These are phyloP conservation scores for Russula sp. DNA, from an alignment of 768 basidiomycete species.

Conservation along the genomic window DNA sequence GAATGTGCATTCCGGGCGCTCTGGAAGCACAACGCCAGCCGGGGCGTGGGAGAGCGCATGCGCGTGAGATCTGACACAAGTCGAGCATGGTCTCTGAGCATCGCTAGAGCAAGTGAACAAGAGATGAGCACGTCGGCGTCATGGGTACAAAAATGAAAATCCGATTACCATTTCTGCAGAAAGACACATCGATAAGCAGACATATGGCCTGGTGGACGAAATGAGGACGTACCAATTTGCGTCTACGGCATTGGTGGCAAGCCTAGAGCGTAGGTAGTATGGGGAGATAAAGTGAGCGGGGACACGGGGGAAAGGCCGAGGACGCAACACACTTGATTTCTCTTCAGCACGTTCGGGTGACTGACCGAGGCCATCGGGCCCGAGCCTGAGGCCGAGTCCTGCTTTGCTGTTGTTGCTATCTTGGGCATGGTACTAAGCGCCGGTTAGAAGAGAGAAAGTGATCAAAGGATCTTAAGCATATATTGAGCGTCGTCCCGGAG, in stretches of 20 bases:
- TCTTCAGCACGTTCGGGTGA: constrained; percentile 25
- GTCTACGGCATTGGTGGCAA: constrained; percentile 58
- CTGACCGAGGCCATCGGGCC: constrained; percentile 19
- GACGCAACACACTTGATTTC: constrained; percentile 31
- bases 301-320: neutral
- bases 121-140: neutral
- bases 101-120: constrained; percentile 40
- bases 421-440: constrained; percentile 19
- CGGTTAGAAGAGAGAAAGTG: neutral
- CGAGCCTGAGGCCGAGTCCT: constrained; percentile 21
- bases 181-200: neutral
- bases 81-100: constrained; percentile 70
- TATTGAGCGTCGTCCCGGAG: constrained; percentile 1
- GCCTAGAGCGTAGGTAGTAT: constrained; percentile 26
- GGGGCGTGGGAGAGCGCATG: constrained; percentile 60
- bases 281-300: neutral
- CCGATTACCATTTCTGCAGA: constrained; percentile 28
- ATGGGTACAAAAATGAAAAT: neutral
- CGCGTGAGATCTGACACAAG: constrained; percentile 68
- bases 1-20: constrained; percentile 66
- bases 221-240: constrained; percentile 55
- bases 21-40: constrained; percentile 47
- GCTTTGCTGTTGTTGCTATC: constrained; percentile 9
- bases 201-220: neutral
- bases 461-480: neutral